These are phyloP conservation scores for Exsudoporus frostii DNA, from an alignment of 768 basidiomycete species.

Conservation along the genomic window DNA sequence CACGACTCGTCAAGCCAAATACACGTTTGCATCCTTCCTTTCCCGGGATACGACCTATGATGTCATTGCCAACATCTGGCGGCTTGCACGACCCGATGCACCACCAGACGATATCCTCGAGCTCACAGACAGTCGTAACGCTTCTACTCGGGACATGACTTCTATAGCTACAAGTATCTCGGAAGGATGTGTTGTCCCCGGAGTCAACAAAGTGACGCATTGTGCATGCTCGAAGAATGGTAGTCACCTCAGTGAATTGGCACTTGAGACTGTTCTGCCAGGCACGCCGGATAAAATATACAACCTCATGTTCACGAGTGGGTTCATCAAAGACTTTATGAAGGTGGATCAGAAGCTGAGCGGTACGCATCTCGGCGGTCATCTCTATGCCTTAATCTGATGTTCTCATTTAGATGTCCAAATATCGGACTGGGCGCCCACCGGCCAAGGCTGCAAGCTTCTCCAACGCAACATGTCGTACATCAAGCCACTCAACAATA, in stretches of 20 bases:
- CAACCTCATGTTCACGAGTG: slow-evolving; percentile 94
- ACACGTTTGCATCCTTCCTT: slow-evolving; percentile 95
- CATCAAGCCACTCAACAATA: slow-evolving; percentile 87
- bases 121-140: slow-evolving; percentile 11
- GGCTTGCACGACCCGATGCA: slow-evolving; percentile 79
- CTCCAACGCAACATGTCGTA: slow-evolving; percentile 91
- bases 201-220: slow-evolving; percentile 53
- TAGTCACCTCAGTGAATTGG: slow-evolving; percentile 67
- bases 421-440: slow-evolving; percentile 91
- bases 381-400: background rate
- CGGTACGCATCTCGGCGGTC: slow-evolving; percentile 48
- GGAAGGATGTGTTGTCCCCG: slow-evolving; percentile 12
- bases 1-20: slow-evolving; percentile 77
- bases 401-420: slow-evolving; percentile 67
- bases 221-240: slow-evolving; percentile 74
- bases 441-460: slow-evolving; percentile 55
- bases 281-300: slow-evolving; percentile 94
- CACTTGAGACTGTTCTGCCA: slow-evolving; percentile 77
- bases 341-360: slow-evolving; percentile 79
- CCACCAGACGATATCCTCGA: slow-evolving; percentile 58
- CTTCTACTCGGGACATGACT: slow-evolving; percentile 18
- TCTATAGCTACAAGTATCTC: slow-evolving; percentile 18
- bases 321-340: slow-evolving; percentile 94
- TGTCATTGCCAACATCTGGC: slow-evolving; percentile 95
- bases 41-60: slow-evolving; percentile 95